Percentiles rank a stretch among this genome's conserved stretches.
Evolutionary conservation across 352 stramenopile genomes (phyloP).

Genomic region (Pythium sp.): DNA sequence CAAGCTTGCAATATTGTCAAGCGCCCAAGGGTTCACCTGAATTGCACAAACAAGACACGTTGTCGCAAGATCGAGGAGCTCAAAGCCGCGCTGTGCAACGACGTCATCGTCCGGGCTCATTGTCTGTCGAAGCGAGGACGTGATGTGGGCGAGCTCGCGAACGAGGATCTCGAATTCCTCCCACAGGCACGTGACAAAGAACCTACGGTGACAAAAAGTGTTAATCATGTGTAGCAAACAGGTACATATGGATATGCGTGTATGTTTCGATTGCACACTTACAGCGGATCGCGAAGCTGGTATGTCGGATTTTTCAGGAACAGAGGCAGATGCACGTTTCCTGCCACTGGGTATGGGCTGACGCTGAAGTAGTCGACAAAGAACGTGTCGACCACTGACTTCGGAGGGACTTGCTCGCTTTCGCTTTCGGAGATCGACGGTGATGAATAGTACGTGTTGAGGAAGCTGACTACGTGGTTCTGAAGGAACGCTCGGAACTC

Average conservation of each 20-base stretch:
- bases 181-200: slow-evolving; percentile 78
- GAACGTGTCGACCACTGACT: slow-evolving; percentile 50
- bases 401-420: slow-evolving; percentile 23
- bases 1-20: slow-evolving; percentile 48
- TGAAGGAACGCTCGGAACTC: slow-evolving; percentile 84
- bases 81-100: slow-evolving; percentile 58
- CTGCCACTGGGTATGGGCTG: slow-evolving; percentile 70
- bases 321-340: slow-evolving; percentile 90
- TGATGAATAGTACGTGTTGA: slow-evolving; percentile 76
- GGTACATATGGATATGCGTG: no score
- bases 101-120: slow-evolving; percentile 67
- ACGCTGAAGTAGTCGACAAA: slow-evolving; percentile 72
- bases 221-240: not conserved
- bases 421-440: slow-evolving; percentile 45
- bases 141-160: slow-evolving; percentile 63
- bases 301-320: slow-evolving; percentile 94
- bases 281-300: slow-evolving; percentile 89
- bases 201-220: slow-evolving; percentile 25
- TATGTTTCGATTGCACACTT: slow-evolving; percentile 19
- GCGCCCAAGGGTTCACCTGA: slow-evolving; percentile 64
- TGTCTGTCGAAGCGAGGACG: slow-evolving; percentile 55
- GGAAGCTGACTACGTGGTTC: slow-evolving; percentile 59
- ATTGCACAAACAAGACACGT: slow-evolving; percentile 74
- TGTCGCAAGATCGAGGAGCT: slow-evolving; percentile 68
- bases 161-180: slow-evolving; percentile 77